phyloP scores from a whole-genome alignment of 176 grass and related monocot genomes.

The Paspalum vaginatum region DNA sequence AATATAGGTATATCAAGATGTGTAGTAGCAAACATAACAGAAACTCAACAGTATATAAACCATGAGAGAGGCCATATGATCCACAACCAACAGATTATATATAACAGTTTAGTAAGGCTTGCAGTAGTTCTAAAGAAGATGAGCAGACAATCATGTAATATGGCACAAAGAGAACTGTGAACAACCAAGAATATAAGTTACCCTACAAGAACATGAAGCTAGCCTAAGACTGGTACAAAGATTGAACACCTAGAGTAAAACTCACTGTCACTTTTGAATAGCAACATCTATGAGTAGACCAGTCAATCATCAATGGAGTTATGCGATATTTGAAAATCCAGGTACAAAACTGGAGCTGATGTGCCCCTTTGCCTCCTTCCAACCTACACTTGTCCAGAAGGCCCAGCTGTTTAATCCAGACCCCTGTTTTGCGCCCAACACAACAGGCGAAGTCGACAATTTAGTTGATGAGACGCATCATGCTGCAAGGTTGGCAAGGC shows the following conservation, averaged over 20 bases:
- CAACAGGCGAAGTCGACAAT: background rate
- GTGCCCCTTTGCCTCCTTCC: background rate
- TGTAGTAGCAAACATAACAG: slow-evolving; percentile 20
- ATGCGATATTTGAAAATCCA: background rate
- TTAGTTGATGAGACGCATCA: background rate
- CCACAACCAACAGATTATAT: slow-evolving; percentile 20
- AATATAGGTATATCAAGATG: slow-evolving; percentile 40
- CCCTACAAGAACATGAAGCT: background rate
- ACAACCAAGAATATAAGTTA: background rate
- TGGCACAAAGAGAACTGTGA: slow-evolving; percentile 16
- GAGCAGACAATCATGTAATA: background rate
- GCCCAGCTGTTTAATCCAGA: background rate
- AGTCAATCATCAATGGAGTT: background rate
- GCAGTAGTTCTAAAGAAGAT: background rate
- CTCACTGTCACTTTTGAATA: background rate
- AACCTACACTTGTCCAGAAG: background rate
- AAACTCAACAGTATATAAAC: slow-evolving; percentile 2
- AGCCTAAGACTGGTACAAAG: background rate
- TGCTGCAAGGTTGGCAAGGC: too few species aligned
- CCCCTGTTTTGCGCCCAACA: too few species aligned
- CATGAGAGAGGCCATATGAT: background rate
- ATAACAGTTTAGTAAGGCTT: background rate
- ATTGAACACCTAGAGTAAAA: background rate
- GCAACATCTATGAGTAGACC: background rate
- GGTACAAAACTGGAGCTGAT: background rate